Percentiles rank a stretch among this genome's conserved stretches.
Conservation (phyloP, 106 monocot genomes). For the Agapanthus africanus region DNA sequence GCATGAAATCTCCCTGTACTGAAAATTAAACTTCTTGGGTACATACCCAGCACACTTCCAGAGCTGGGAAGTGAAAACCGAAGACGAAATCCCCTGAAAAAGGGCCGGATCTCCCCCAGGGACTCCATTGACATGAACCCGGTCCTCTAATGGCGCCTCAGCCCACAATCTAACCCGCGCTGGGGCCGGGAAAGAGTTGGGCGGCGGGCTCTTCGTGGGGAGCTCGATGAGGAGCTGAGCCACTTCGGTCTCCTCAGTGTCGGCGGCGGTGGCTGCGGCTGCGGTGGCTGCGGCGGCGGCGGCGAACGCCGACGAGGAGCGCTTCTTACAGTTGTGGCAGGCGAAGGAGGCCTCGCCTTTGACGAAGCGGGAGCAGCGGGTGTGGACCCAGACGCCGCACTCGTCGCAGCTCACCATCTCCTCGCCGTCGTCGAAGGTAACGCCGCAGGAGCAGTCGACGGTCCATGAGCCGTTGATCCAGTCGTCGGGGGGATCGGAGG, state of each 20-base stretch:
- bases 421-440: constrained; percentile 95
- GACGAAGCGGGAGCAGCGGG: constrained; percentile 74
- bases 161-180: constrained; percentile 47
- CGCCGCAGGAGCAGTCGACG: constrained; percentile 94
- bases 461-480: constrained; percentile 94
- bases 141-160: constrained; percentile 53
- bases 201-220: constrained; percentile 42
- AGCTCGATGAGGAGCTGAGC: constrained; percentile 86
- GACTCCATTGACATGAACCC: constrained; percentile 74
- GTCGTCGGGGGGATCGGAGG: constrained; percentile 39
- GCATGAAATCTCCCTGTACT: constrained; percentile 75
- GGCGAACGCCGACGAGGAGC: too few relatives aligned
- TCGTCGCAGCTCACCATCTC: constrained; percentile 98
- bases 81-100: constrained; percentile 46
- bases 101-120: constrained; percentile 64
- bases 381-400: constrained; percentile 98
- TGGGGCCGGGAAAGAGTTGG: not conserved
- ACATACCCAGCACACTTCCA: constrained; percentile 86
- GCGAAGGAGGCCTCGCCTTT: constrained; percentile 62
- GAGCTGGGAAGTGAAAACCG: constrained; percentile 58
- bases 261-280: too few relatives aligned
- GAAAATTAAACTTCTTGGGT: constrained; percentile 85
- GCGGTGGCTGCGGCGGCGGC: too few relatives aligned
- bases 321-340: constrained; percentile 81
- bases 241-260: constrained; percentile 70